Evolutionary conservation across 148 eudicot genomes (phyloP), one percentile per base, ranked within the genome.

Genomic region (Simmondsia chinensis): DNA sequence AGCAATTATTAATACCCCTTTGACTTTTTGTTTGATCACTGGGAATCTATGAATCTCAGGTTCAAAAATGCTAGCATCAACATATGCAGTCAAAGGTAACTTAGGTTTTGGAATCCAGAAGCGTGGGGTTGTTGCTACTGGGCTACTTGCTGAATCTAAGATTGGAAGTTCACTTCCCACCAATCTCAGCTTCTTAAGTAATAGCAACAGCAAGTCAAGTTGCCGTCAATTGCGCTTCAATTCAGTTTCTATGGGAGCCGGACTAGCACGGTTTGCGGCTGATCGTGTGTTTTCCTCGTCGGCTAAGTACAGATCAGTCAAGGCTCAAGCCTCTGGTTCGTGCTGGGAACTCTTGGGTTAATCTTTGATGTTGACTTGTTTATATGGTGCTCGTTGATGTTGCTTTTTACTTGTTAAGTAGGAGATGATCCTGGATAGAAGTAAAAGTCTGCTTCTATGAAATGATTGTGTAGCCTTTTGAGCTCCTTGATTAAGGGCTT

Each of bases 271-370:
- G 24, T 63, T 48, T 44, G 66, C 71, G 21, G 39, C 69, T 59
- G 73, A 68, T 48, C 57, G 64, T 23, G 60, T 65, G 21, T 52
- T 69, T 46, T 54, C 59, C 32, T 56, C 84, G 0, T 52, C 85
- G 8, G 52, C 62, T 29, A 83, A 69, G 78, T 56, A 63, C 29
- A 76, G 85, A 87, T 74, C 83, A 74, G 54, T 74, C 75, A 74
- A 38, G 48, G 68, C 72, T 61, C 94, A 74, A 58, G 55, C 76
- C 59, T 66, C 63, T 53, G 93, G 93, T 82, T 41, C 23, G 68
- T 27, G 2, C 15, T 41, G 28, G 20, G 18, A 20, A 16, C 39
- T 34, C 18, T 32, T 23, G 12, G 16, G 0, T 11, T 41, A n/a
- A n/a, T n/a, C n/a, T n/a, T n/a, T n/a, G n/a, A n/a, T n/a, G n/a